Percentiles rank a stretch among this genome's conserved stretches.
Conservation (phyloP, 306 rosid genomes). For the Casuarina cunninghamiana region DNA sequence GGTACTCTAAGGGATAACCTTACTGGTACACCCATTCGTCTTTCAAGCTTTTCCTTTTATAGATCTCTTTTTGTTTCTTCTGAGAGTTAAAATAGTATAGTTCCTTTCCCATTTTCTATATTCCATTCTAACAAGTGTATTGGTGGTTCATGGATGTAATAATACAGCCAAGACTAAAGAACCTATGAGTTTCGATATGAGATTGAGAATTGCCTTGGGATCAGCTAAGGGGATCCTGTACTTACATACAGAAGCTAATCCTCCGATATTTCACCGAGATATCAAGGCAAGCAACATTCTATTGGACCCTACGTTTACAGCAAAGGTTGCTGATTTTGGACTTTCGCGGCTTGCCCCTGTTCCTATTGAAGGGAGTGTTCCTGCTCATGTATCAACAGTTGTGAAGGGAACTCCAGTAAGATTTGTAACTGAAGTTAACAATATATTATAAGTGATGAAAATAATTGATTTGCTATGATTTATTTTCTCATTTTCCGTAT, state of each 20-base stretch:
- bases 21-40: conserved; percentile 55
- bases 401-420: conserved; percentile 97
- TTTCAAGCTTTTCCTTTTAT: conserved; percentile 16
- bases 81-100: neutral
- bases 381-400: conserved; percentile 74
- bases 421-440: neutral
- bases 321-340: conserved; percentile 98
- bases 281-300: conserved; percentile 93
- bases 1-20: conserved; percentile 89
- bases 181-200: conserved; percentile 62
- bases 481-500: conserved; percentile 10
- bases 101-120: neutral
- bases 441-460: neutral
- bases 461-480: neutral
- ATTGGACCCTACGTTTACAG: conserved; percentile 62
- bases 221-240: conserved; percentile 88
- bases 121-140: neutral
- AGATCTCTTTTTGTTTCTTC: conserved; percentile 1
- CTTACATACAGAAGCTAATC: conserved; percentile 94
- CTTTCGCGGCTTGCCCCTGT: conserved; percentile 92
- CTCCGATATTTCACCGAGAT: conserved; percentile 97
- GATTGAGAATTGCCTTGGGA: conserved; percentile 77
- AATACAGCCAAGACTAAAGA: conserved; percentile 53
- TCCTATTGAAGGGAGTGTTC: conserved; percentile 55
- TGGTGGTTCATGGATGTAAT: conserved; percentile 20